Conservation (phyloP, 2,329 filamentous ascomycete species). For the Ploettnerulaceae sp. region DNA sequence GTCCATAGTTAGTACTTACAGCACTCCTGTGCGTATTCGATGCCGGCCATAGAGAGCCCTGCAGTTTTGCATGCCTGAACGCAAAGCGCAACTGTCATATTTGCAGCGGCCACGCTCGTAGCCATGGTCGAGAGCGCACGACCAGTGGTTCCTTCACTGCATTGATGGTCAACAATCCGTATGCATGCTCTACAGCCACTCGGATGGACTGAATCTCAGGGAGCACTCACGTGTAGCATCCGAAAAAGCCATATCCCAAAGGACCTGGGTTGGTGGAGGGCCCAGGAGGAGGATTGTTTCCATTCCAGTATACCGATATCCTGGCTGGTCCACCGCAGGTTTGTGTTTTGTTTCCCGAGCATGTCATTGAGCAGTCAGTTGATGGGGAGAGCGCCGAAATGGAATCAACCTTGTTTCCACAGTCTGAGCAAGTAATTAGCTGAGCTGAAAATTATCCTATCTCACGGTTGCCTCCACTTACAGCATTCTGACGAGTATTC, state of each 20-base stretch:
- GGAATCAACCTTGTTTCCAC: constrained; percentile 16
- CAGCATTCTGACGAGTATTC: constrained; percentile 31
- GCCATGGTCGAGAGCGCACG: constrained; percentile 17
- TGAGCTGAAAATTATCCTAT: too few relatives aligned
- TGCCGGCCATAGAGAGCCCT: constrained; percentile 41
- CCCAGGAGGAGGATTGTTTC: constrained; percentile 15
- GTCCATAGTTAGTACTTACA: constrained; percentile 33
- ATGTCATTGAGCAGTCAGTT: constrained; percentile 27
- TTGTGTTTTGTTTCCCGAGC: constrained; percentile 31
- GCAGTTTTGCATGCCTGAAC: constrained; percentile 22
- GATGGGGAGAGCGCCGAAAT: constrained; percentile 4
- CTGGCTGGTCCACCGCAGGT: constrained; percentile 34
- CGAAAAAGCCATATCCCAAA: constrained; percentile 18
- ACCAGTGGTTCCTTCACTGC: constrained; percentile 20
- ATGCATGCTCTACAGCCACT: background rate
- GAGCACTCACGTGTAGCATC: constrained; percentile 27
- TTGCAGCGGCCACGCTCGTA: constrained; percentile 15
- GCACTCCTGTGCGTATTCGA: constrained; percentile 42
- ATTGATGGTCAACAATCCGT: constrained; percentile 1
- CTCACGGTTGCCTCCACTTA: constrained; percentile 16
- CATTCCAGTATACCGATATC: constrained; percentile 31
- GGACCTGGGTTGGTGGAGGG: constrained; percentile 22
- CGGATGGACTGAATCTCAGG: background rate
- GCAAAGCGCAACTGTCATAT: constrained; percentile 25
- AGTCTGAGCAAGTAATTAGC: constrained; percentile 16